phyloP scores from a whole-genome alignment of 108 stramenopile species.

The Bacterosira constricta region DNA sequence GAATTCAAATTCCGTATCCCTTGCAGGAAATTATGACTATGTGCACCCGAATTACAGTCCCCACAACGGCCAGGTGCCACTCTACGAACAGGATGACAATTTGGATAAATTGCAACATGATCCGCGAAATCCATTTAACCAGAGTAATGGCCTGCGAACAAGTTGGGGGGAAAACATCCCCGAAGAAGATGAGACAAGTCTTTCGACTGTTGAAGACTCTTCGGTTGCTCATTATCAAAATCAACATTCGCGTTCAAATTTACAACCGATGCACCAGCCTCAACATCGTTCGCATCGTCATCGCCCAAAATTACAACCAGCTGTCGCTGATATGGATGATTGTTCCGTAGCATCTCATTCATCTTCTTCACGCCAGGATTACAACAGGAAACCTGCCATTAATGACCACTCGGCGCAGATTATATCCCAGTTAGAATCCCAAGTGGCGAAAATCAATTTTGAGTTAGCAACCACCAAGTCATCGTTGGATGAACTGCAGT shows the following conservation, averaged over 20 bases:
- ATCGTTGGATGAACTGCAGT: conserved; percentile 24
- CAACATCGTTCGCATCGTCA: conserved; percentile 6
- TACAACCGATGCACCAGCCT: conserved; percentile 11
- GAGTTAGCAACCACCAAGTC: conserved; percentile 40
- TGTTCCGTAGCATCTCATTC: neutral
- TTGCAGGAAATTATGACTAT: neutral
- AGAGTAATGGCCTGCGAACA: neutral
- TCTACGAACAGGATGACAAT: conserved; percentile 2
- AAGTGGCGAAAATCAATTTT: conserved; percentile 33
- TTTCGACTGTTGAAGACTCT: conserved; percentile 32
- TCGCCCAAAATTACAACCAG: neutral
- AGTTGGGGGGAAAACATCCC: neutral
- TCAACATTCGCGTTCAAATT: conserved; percentile 3
- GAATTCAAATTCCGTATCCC: no score
- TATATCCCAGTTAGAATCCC: conserved; percentile 25
- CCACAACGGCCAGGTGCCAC: neutral
- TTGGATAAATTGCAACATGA: conserved; percentile 11
- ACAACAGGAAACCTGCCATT: neutral
- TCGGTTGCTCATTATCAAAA: neutral
- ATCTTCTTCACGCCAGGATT: neutral
- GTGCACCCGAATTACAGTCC: no score
- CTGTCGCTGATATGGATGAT: neutral
- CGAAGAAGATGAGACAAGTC: conserved; percentile 38
- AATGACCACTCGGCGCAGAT: neutral
- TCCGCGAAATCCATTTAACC: conserved; percentile 5